Percentiles rank a stretch among this genome's conserved stretches.
Evolutionary conservation across 345 rosid species (phyloP).

Genomic region (Linum tenue): DNA sequence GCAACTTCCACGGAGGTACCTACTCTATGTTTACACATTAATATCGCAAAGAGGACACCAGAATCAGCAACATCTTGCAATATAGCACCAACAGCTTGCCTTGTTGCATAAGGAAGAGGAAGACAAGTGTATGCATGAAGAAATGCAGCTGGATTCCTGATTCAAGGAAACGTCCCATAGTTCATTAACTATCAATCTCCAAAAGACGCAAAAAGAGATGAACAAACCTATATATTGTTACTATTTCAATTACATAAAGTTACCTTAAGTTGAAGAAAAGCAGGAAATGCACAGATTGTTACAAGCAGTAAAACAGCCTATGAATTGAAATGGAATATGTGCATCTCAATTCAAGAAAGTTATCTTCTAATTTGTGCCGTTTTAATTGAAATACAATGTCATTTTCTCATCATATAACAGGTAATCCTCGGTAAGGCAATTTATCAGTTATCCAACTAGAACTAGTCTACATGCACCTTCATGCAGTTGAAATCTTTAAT

Average conservation of each 20-base stretch:
- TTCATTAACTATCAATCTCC: conserved; percentile 8
- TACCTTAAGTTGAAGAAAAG: not conserved
- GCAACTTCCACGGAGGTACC: not conserved
- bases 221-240: too few relatives aligned
- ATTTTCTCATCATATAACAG: too few relatives aligned
- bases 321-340: too few relatives aligned
- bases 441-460: not conserved
- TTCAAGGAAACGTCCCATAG: conserved; percentile 5
- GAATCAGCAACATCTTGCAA: conserved; percentile 91
- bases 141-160: conserved; percentile 89
- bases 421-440: not conserved
- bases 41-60: conserved; percentile 71
- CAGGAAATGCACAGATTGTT: too few relatives aligned
- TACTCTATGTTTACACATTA: conserved; percentile 87
- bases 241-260: too few relatives aligned
- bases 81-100: conserved; percentile 79
- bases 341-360: not conserved
- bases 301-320: too few relatives aligned
- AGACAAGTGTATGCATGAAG: conserved; percentile 97
- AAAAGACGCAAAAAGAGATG: too few relatives aligned
- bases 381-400: too few relatives aligned
- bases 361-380: too few relatives aligned
- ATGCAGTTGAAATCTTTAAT: not conserved
- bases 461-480: not conserved
- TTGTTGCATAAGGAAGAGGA: conserved; percentile 70